A percentile compares a stretch with the other conserved stretches of the same genome.
phyloP scores from a whole-genome alignment of 2,329 filamentous ascomycete genomes.

The Cordyceps militaris region DNA sequence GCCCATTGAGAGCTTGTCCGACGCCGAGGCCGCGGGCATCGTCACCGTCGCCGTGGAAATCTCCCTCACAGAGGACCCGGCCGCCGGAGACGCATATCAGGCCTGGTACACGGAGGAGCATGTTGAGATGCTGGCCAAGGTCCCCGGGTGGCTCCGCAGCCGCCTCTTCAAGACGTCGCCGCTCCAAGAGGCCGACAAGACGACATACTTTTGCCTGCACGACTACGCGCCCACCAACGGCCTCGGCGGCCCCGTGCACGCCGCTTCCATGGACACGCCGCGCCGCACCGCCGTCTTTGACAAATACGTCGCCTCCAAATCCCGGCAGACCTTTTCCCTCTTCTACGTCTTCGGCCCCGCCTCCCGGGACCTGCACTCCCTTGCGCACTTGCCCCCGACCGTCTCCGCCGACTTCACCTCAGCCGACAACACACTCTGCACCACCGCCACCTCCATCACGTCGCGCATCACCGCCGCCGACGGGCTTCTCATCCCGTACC shows the following conservation, averaged over 20 bases:
- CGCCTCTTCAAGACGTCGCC: slow-evolving; percentile 61
- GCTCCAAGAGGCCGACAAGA: slow-evolving; percentile 42
- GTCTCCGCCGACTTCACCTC: slow-evolving; percentile 43
- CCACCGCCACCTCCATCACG: slow-evolving; percentile 48
- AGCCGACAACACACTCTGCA: slow-evolving; percentile 48
- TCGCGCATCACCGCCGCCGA: slow-evolving; percentile 65
- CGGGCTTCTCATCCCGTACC: slow-evolving; percentile 62
- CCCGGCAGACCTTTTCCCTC: slow-evolving; percentile 57
- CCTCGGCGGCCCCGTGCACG: slow-evolving; percentile 56
- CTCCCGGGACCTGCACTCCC: slow-evolving; percentile 57
- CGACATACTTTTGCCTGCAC: slow-evolving; percentile 58
- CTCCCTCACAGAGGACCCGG: slow-evolving; percentile 42
- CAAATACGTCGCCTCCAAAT: slow-evolving; percentile 50
- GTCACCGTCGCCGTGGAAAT: slow-evolving; percentile 58
- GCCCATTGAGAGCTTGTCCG: slow-evolving; percentile 52
- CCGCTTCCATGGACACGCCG: slow-evolving; percentile 54
- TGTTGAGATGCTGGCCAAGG: slow-evolving; percentile 60
- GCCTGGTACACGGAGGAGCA: slow-evolving; percentile 75
- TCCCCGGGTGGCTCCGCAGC: slow-evolving; percentile 73
- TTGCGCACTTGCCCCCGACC: slow-evolving; percentile 43
- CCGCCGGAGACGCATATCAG: slow-evolving; percentile 45
- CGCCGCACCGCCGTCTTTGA: slow-evolving; percentile 53
- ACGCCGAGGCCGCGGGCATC: slow-evolving; percentile 51
- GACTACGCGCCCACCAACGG: slow-evolving; percentile 65
- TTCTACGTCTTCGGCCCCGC: slow-evolving; percentile 76